A percentile compares a stretch with the other conserved stretches of the same genome.
phyloP scores from a whole-genome alignment of 169 alveolate genomes.

The Hepatocystis sp. region DNA sequence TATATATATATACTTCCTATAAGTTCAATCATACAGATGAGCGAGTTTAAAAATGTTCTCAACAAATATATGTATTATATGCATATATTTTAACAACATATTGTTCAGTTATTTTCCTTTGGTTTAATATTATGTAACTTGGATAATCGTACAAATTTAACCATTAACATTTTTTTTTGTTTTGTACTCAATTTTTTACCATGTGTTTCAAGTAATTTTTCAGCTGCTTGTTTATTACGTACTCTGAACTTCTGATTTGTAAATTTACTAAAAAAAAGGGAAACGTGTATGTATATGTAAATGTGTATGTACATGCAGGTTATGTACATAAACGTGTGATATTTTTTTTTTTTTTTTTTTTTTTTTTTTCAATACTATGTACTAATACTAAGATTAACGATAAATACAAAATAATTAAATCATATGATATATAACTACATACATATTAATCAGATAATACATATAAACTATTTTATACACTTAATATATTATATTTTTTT shows the following conservation, averaged over 20 bases:
- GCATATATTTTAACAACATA: neutral
- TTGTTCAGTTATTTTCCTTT: constrained; percentile 35
- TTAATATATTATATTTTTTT: too few species aligned
- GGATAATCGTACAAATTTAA: constrained; percentile 46
- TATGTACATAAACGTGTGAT: neutral
- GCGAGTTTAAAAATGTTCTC: too few species aligned
- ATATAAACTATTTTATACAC: too few species aligned
- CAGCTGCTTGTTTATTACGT: constrained; percentile 11
- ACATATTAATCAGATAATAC: too few species aligned
- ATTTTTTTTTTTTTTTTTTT: too few species aligned
- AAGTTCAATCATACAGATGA: too few species aligned
- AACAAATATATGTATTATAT: too few species aligned
- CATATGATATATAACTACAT: too few species aligned
- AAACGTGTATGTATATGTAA: neutral
- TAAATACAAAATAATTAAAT: too few species aligned
- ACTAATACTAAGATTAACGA: too few species aligned
- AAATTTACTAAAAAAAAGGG: constrained; percentile 10
- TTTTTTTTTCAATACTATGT: too few species aligned
- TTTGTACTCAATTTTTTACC: neutral
- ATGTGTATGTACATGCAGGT: neutral
- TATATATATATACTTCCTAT: too few species aligned
- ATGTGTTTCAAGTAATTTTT: constrained; percentile 20
- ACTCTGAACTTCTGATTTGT: constrained; percentile 16
- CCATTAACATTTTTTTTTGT: constrained; percentile 10
- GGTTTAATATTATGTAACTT: constrained; percentile 7